Base-by-base conservation (phyloP, 2,329 filamentous ascomycete species). In the Calonectria ilicicola region DNA sequence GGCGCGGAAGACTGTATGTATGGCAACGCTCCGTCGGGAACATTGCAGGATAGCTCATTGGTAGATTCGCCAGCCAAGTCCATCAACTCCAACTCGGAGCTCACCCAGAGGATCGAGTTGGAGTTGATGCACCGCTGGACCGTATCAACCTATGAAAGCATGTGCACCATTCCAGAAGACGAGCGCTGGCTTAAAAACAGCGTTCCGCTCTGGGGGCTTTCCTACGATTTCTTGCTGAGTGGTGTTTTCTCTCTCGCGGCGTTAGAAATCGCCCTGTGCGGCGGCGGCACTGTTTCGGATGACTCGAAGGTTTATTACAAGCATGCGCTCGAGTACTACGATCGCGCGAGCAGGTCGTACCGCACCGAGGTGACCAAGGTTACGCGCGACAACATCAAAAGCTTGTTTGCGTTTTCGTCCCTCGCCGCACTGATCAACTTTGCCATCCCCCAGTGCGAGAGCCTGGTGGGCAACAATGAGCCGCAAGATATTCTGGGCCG, bases 121-220 rank as follows among this genome's bases (percentile, higher is more conserved):
- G 87, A 89, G 71, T 77, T 90, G 53, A 88, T 89, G 86, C 87
- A 89, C 73, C 85, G 85, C 32, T 90, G 86, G 83, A 84, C 86
- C 2, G 87, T 85, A 0, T 83, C 82, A 21, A 89, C 87, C 0
- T 89, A 84, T 74, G 81, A 81, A 21, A 80, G 80, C 46, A 76
- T 85, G 42, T 81, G 76, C 26, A 85, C 83, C 44, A 82, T 88
- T 8, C 82, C 83, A 0, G 80, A 83, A 19, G 83, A 85, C 56
- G 67, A 74, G 19, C 73, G 80, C 7, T 83, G 84, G 68, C 80
- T 86, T 17, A 82, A 83, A 29, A 69, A 73, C 0, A 68, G 82
- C 9, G 69, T 86, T 32, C 81, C 84, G 8, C 79, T 82, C 3
- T 77, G 81, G 72, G 82, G 81, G 0, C 79, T 86, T n/a, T 78